Evolutionary conservation across 805 yeast genomes (phyloP).

Genomic region (Candida awuae): DNA sequence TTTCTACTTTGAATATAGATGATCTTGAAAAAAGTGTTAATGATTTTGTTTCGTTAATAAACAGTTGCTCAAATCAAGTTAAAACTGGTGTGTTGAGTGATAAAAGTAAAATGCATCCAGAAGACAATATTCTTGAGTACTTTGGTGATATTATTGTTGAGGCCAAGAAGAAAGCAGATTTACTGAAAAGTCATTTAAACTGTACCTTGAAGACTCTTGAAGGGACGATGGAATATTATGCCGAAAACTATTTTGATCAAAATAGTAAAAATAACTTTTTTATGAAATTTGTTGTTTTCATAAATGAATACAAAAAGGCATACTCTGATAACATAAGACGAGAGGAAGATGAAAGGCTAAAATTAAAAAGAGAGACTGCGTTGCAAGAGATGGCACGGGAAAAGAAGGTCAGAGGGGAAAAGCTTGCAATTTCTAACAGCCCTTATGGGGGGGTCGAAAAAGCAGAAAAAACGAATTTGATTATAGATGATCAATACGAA

Average conservation of each 20-base stretch:
- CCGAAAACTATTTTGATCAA: slow-evolving; percentile 53
- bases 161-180: slow-evolving; percentile 36
- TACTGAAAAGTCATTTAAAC: slow-evolving; percentile 42
- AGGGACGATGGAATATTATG: slow-evolving; percentile 59
- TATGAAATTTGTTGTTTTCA: slow-evolving; percentile 51
- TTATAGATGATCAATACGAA: too few species aligned
- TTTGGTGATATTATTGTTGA: slow-evolving; percentile 32
- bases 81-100: slow-evolving; percentile 62
- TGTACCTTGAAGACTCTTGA: slow-evolving; percentile 46
- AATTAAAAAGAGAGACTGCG: slow-evolving; percentile 54
- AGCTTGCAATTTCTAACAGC: too few species aligned
- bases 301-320: slow-evolving; percentile 53
- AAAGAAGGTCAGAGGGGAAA: slow-evolving; percentile 11
- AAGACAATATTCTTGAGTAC: slow-evolving; percentile 50
- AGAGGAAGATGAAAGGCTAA: slow-evolving; percentile 61
- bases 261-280: slow-evolving; percentile 53
- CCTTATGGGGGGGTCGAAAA: too few species aligned
- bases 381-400: slow-evolving; percentile 30
- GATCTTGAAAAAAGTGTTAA: slow-evolving; percentile 51
- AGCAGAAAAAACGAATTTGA: too few species aligned
- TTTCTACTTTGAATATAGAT: slow-evolving; percentile 56
- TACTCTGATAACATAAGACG: slow-evolving; percentile 56
- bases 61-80: slow-evolving; percentile 44
- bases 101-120: slow-evolving; percentile 53
- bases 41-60: slow-evolving; percentile 44